These are phyloP conservation scores for Xylariales sp. DNA, from an alignment of 2,329 filamentous ascomycete genomes.

Conservation along the genomic window DNA sequence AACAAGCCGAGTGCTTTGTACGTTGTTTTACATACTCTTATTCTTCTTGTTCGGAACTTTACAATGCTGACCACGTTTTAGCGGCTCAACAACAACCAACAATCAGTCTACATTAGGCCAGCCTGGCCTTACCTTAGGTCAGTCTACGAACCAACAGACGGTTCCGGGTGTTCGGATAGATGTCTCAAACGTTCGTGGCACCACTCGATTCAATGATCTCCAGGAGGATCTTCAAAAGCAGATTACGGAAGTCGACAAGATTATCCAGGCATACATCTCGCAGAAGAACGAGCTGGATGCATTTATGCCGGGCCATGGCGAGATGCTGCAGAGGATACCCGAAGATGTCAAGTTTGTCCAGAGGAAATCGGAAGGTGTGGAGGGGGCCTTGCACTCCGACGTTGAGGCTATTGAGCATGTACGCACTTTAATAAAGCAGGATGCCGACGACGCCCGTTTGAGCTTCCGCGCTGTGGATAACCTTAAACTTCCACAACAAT, in stretches of 20 bases:
- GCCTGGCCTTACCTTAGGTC: slow-evolving; percentile 41
- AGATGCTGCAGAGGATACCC: slow-evolving; percentile 46
- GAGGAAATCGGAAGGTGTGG: slow-evolving; percentile 40
- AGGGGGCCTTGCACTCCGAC: slow-evolving; percentile 33
- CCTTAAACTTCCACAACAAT: slow-evolving; percentile 43
- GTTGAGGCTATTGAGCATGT: slow-evolving; percentile 37
- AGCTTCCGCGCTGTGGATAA: slow-evolving; percentile 43
- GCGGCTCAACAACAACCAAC: not conserved
- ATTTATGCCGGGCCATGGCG: slow-evolving; percentile 54
- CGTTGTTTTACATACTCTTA: slow-evolving; percentile 9
- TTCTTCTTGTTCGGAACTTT: not conserved
- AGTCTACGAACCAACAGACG: slow-evolving; percentile 45
- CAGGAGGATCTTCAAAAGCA: slow-evolving; percentile 75
- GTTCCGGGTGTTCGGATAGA: slow-evolving; percentile 76
- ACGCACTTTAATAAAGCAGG: slow-evolving; percentile 33
- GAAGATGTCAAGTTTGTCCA: slow-evolving; percentile 38
- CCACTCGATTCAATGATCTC: slow-evolving; percentile 88
- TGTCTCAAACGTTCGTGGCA: slow-evolving; percentile 72
- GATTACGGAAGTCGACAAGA: slow-evolving; percentile 73
- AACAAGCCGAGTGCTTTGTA: slow-evolving; percentile 25
- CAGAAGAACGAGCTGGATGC: slow-evolving; percentile 73
- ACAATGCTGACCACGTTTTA: too few species aligned
- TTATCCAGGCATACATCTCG: slow-evolving; percentile 75
- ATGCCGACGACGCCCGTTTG: slow-evolving; percentile 35
- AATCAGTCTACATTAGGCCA: slow-evolving; percentile 14